Conservation (phyloP, 2,329 filamentous ascomycete species). For the Mollisiaceae sp. region DNA sequence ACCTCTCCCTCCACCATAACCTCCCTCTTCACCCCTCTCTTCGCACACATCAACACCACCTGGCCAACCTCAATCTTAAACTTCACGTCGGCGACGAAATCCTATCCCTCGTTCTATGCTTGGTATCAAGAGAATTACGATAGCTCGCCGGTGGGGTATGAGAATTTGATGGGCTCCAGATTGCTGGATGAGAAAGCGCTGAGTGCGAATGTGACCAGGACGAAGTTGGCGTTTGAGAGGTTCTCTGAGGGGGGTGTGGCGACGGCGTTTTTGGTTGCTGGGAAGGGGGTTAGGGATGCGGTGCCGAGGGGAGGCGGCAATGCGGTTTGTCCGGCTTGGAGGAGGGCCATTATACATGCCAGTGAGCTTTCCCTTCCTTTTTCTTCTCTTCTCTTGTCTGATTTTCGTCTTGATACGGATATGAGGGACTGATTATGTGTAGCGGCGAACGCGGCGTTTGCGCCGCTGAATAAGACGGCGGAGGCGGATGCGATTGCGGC, state of each 20-base stretch:
- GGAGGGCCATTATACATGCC: slow-evolving; percentile 50
- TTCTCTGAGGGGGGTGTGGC: slow-evolving; percentile 40
- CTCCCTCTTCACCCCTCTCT: neutral
- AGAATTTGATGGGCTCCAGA: slow-evolving; percentile 49
- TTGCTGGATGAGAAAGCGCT: slow-evolving; percentile 49
- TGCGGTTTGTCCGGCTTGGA: slow-evolving; percentile 57
- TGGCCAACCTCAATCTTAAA: slow-evolving; percentile 40
- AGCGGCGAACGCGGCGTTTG: slow-evolving; percentile 20
- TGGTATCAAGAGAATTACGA: slow-evolving; percentile 41
- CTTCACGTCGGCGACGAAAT: slow-evolving; percentile 13
- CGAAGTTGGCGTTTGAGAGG: slow-evolving; percentile 47
- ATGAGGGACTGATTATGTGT: slow-evolving; percentile 16
- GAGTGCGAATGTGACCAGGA: slow-evolving; percentile 42
- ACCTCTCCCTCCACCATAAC: slow-evolving; percentile 35
- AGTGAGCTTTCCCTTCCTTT: slow-evolving; percentile 42
- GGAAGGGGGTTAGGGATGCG: slow-evolving; percentile 51
- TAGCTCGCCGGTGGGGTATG: slow-evolving; percentile 47
- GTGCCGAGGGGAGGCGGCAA: slow-evolving; percentile 52
- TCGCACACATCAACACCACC: slow-evolving; percentile 43
- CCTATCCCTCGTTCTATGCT: slow-evolving; percentile 31
- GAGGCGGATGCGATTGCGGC: slow-evolving; percentile 4
- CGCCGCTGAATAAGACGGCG: slow-evolving; percentile 1
- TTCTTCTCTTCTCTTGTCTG: neutral
- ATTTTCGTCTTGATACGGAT: slow-evolving; percentile 14
- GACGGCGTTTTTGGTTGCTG: slow-evolving; percentile 49